Conservation (phyloP, 805 yeast genomes). For the Schwanniomyces sp. region DNA sequence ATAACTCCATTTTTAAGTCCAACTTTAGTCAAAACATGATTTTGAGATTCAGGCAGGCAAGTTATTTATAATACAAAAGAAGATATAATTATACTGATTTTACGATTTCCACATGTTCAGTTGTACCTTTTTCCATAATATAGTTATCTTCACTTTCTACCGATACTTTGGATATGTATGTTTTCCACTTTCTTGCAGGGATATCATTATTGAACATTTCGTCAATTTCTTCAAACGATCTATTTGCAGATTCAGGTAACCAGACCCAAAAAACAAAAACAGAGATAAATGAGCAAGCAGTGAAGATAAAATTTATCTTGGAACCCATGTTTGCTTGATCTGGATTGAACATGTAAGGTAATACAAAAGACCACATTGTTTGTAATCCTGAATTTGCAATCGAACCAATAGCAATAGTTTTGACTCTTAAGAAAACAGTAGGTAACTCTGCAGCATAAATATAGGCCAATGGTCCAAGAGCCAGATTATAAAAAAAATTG, state of each 20-base stretch:
- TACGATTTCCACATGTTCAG: too few species aligned
- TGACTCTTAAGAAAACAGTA: slow-evolving; percentile 30
- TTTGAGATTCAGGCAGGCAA: too few species aligned
- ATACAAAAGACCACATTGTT: slow-evolving; percentile 29
- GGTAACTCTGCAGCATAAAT: slow-evolving; percentile 36
- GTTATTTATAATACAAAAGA: too few species aligned
- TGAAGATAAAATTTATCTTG: slow-evolving; percentile 45
- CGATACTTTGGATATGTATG: too few species aligned
- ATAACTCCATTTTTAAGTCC: too few species aligned
- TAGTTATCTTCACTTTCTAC: too few species aligned
- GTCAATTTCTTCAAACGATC: slow-evolving; percentile 12
- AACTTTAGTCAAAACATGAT: too few species aligned
- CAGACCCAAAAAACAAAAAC: slow-evolving; percentile 7
- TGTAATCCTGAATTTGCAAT: slow-evolving; percentile 16
- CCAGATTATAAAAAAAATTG: slow-evolving; percentile 27
- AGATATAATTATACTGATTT: too few species aligned
- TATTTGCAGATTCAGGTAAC: slow-evolving; percentile 6
- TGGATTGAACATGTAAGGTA: slow-evolving; percentile 44
- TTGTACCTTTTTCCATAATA: too few species aligned
- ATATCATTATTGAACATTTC: slow-evolving; percentile 27
- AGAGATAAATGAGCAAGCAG: slow-evolving; percentile 23
- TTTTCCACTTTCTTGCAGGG: slow-evolving; percentile 14
- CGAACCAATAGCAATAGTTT: slow-evolving; percentile 30
- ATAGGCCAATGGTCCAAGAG: slow-evolving; percentile 39
- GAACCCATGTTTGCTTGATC: slow-evolving; percentile 42